These are phyloP conservation scores for Chlorella sp. DNA, from an alignment of 139 green algal genomes.

Conservation along the genomic window DNA sequence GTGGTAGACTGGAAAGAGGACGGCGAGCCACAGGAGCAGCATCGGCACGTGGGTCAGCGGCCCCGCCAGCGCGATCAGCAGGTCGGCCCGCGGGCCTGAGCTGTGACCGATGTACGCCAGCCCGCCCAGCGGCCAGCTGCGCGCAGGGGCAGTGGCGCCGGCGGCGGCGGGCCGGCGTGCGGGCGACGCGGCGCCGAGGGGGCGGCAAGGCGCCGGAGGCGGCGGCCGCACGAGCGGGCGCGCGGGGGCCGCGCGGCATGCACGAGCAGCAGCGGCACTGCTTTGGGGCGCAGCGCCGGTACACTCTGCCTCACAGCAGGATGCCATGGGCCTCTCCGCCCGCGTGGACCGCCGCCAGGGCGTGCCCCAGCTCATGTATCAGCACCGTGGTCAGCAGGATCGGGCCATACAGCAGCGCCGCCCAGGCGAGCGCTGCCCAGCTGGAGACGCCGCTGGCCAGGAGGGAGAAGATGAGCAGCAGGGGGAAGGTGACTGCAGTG, in stretches of 20 bases:
- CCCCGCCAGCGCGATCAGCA: conserved; percentile 70
- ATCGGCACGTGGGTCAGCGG: conserved; percentile 79
- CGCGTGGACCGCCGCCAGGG: conserved; percentile 30
- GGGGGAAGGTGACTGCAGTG: conserved; percentile 28
- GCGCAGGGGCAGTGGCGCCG: no score
- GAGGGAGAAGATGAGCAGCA: conserved; percentile 10
- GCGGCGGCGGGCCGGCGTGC: no score
- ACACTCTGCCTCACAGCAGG: no score
- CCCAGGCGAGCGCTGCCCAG: conserved; percentile 3
- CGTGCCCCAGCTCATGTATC: conserved; percentile 72
- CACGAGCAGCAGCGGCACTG: no score
- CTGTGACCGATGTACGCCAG: conserved; percentile 73
- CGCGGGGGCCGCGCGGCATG: no score
- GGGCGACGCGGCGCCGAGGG: no score
- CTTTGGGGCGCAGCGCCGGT: no score
- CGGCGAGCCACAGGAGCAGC: conserved; percentile 55
- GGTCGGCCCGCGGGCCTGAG: conserved; percentile 54
- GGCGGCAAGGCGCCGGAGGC: no score
- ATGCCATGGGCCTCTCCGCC: conserved; percentile 57
- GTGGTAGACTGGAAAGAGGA: conserved; percentile 34
- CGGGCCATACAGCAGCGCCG: conserved; percentile 16
- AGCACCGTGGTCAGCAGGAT: conserved; percentile 70
- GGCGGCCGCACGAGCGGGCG: no score
- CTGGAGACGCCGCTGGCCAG: neutral
- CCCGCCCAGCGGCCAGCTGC: conserved; percentile 79